Conservation (phyloP, 2,329 filamentous ascomycete genomes). For the Trichoderma sp. region DNA sequence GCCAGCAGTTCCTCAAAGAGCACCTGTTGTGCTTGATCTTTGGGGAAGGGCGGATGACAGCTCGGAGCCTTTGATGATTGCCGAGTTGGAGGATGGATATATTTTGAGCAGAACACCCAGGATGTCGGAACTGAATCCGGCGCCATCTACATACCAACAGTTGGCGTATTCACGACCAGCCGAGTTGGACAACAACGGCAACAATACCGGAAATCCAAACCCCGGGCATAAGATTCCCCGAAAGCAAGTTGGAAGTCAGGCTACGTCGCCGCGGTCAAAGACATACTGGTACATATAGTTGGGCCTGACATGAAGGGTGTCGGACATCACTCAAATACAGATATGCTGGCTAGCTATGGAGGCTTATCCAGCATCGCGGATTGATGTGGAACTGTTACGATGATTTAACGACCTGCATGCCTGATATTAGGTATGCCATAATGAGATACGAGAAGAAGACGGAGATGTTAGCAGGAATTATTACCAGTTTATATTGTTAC, state of each 20-base stretch:
- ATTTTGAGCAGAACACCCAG: not conserved
- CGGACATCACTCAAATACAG: not conserved
- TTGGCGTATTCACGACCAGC: not conserved
- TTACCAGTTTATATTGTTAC: not conserved
- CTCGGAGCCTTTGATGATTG: not conserved
- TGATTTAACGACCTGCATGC: not conserved
- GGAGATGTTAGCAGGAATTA: not conserved
- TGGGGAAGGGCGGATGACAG: not conserved
- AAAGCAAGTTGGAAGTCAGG: not conserved
- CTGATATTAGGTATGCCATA: not conserved
- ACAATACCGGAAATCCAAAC: constrained; percentile 22
- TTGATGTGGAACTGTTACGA: not conserved
- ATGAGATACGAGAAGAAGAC: not conserved
- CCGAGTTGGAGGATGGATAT: not conserved
- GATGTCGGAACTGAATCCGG: not conserved
- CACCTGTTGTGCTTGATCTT: not conserved
- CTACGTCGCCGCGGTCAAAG: not conserved
- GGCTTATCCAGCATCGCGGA: not conserved
- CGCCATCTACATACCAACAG: not conserved
- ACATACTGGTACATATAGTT: not conserved
- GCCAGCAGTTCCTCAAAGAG: not conserved
- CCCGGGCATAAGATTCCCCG: not conserved
- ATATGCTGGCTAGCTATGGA: not conserved
- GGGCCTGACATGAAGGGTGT: not conserved
- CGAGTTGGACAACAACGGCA: not conserved